Evolutionary conservation across 345 rosid species (phyloP).

Genomic region (Syzygium jambos): DNA sequence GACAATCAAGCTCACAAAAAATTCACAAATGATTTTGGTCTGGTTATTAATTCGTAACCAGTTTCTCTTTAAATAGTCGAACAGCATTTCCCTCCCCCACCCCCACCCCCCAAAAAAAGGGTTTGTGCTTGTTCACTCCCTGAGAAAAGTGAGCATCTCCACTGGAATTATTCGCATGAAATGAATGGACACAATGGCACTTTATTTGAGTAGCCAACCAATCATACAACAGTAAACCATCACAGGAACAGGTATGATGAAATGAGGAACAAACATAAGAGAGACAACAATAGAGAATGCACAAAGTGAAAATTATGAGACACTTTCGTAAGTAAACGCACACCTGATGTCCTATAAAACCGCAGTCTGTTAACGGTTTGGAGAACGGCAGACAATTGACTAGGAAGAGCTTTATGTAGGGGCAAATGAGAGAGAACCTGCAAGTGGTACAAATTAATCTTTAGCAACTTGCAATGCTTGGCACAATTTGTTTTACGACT

Average conservation of each 20-base stretch:
- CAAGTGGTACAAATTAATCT: neutral
- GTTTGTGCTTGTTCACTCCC: neutral
- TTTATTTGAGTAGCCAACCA: neutral
- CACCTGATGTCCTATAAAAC: constrained; percentile 83
- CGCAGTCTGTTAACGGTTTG: constrained; percentile 81
- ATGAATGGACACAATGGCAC: neutral
- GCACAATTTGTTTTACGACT: neutral
- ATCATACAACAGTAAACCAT: neutral
- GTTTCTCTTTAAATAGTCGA: neutral
- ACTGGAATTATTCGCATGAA: neutral
- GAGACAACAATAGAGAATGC: neutral
- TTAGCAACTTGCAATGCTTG: constrained; percentile 2
- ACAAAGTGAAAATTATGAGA: neutral
- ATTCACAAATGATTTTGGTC: neutral
- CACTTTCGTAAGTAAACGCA: constrained; percentile 15
- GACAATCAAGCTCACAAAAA: neutral
- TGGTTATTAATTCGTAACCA: neutral
- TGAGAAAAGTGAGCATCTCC: neutral
- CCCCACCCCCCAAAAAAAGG: neutral
- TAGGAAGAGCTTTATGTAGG: constrained; percentile 77
- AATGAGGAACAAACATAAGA: neutral
- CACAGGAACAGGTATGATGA: neutral
- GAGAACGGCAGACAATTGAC: constrained; percentile 87
- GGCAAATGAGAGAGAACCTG: constrained; percentile 93
- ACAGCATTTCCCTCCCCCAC: neutral